phyloP scores from a whole-genome alignment of 768 basidiomycete species.

The Asterophora lycoperdoides region DNA sequence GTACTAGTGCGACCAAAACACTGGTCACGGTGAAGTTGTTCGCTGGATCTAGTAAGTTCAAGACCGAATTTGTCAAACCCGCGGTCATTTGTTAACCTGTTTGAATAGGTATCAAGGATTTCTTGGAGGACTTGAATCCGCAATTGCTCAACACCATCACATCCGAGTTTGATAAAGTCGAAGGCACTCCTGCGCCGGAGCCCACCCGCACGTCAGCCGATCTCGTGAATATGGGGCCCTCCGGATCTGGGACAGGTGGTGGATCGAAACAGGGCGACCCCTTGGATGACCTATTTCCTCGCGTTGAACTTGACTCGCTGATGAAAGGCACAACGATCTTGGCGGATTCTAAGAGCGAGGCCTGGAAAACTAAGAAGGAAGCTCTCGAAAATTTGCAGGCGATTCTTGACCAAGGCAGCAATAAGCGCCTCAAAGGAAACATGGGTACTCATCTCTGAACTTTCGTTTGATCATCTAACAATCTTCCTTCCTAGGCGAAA shows the following conservation, averaged over 20 bases:
- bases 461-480: constrained; percentile 3
- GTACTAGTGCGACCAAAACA: constrained; percentile 90
- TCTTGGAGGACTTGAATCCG: constrained; percentile 91
- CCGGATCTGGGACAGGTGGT: constrained; percentile 37
- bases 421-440: constrained; percentile 85
- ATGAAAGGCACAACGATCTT: constrained; percentile 81
- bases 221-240: constrained; percentile 46
- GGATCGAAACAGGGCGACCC: constrained; percentile 53
- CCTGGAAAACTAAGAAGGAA: constrained; percentile 97
- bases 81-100: background rate
- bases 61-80: background rate
- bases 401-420: constrained; percentile 83
- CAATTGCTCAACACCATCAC: constrained; percentile 89
- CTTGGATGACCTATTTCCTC: constrained; percentile 90
- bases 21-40: constrained; percentile 89
- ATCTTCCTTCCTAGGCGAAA: constrained; percentile 60
- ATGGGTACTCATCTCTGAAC: constrained; percentile 59
- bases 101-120: constrained; percentile 75
- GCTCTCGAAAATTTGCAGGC: constrained; percentile 82
- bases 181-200: constrained; percentile 70
- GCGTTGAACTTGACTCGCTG: constrained; percentile 87
- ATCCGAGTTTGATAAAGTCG: constrained; percentile 89
- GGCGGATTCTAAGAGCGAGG: constrained; percentile 82
- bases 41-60: constrained; percentile 72
- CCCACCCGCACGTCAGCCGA: constrained; percentile 79